Evolutionary conservation across 2,329 filamentous ascomycete species (phyloP).

Genomic region (Cucurbitaria berberidis): DNA sequence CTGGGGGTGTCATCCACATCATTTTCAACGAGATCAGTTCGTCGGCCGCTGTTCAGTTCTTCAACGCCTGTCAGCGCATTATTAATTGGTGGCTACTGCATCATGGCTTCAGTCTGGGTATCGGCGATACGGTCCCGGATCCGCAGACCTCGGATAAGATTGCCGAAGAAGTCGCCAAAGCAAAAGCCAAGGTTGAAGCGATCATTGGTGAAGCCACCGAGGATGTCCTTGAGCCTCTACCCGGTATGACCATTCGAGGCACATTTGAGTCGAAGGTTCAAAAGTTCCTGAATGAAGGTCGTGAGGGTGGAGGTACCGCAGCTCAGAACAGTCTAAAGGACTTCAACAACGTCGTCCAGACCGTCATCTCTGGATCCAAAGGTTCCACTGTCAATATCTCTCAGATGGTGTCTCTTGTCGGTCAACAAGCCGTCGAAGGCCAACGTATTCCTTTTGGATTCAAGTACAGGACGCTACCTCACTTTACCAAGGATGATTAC

Average conservation of each 20-base stretch:
- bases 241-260: slow-evolving; percentile 98
- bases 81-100: slow-evolving; percentile 98
- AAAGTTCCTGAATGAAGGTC: slow-evolving; percentile 89
- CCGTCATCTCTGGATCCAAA: slow-evolving; percentile 96
- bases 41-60: slow-evolving; percentile 86
- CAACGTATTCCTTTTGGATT: slow-evolving; percentile 99
- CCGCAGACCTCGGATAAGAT: slow-evolving; percentile 82
- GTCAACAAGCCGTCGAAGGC: slow-evolving; percentile 97
- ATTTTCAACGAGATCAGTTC: slow-evolving; percentile 94
- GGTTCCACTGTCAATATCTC: slow-evolving; percentile 99
- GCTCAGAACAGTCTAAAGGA: slow-evolving; percentile 94
- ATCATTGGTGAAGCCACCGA: slow-evolving; percentile 80
- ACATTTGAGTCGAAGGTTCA: slow-evolving; percentile 98
- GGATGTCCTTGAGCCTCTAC: slow-evolving; percentile 87
- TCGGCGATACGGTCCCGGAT: slow-evolving; percentile 97
- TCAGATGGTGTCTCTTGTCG: slow-evolving; percentile 97
- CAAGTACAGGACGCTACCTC: slow-evolving; percentile 94
- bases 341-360: slow-evolving; percentile 93
- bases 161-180: slow-evolving; percentile 76
- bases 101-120: slow-evolving; percentile 96
- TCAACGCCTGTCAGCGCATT: slow-evolving; percentile 93
- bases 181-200: slow-evolving; percentile 80
- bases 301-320: slow-evolving; percentile 92
- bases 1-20: slow-evolving; percentile 91
- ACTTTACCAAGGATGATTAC: slow-evolving; percentile 99